A percentile compares a stretch with the other conserved stretches of the same genome.
Conservation (phyloP, 352 stramenopile species). For the Phytophthora pluvialis region DNA sequence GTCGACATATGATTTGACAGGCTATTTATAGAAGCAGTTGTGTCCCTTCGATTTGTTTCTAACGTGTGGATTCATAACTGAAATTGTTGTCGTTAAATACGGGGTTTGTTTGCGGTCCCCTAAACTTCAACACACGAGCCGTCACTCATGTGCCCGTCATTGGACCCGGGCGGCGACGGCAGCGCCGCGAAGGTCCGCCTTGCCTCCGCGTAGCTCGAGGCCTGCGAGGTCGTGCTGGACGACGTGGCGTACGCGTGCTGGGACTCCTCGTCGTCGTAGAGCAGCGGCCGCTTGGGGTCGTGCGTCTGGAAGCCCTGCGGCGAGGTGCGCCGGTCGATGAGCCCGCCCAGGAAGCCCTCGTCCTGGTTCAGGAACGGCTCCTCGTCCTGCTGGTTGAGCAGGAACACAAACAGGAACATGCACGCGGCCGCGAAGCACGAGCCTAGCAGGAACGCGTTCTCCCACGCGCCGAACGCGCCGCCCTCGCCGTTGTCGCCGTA, state of each 20-base stretch:
- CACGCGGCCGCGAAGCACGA: constrained; percentile 74
- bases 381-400: constrained; percentile 81
- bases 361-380: constrained; percentile 33
- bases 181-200: constrained; percentile 54
- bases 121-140: constrained; percentile 40
- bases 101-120: not conserved
- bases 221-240: constrained; percentile 30
- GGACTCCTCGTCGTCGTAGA: constrained; percentile 49
- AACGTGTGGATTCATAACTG: constrained; percentile 10
- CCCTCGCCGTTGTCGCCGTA: constrained; percentile 55
- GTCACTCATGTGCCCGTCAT: constrained; percentile 25
- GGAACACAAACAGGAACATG: constrained; percentile 86
- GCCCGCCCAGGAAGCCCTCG: constrained; percentile 32
- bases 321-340: constrained; percentile 40
- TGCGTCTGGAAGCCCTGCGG: constrained; percentile 34
- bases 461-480: constrained; percentile 52
- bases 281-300: constrained; percentile 70
- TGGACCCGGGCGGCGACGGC: constrained; percentile 41
- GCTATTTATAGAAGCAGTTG: not conserved
- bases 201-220: constrained; percentile 67
- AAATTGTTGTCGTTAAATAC: constrained; percentile 27
- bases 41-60: constrained; percentile 1
- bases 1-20: not conserved
- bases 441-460: constrained; percentile 72
- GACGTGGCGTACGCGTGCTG: constrained; percentile 30